Base-by-base conservation (phyloP, 257 asterid species). In the Lantana camara region DNA sequence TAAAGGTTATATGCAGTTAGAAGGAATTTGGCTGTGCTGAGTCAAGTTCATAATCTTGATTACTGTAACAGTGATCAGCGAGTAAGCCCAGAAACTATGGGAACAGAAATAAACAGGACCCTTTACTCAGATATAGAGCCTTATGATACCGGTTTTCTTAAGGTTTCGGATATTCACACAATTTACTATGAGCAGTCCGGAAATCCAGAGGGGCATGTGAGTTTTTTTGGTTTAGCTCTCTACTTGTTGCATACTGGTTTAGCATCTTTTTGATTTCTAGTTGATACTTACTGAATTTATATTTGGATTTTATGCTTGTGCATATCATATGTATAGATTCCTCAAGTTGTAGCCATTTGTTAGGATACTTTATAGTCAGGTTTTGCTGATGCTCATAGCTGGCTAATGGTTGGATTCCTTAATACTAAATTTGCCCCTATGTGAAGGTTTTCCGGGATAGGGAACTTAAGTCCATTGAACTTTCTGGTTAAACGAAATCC, bases 181-280 rank as follows among this genome's bases (percentile, higher is more conserved):
- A 59, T 94, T 51, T 90, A 88, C 15, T 94, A 88, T 70, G 99
- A 94, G 73, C 89, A 90, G 73, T 94, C 99, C 0, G 99, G 99
- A 62, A 88, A 90, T 81, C 99, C 99, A 52, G 83, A 77, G 30
- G 97, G 99, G 57, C 83, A 83, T 68, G 99, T 94, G 86, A 84
- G 99, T 80, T 66, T 52, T 41, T 50, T n/a, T n/a, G n/a, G 5
- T 56, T 35, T 48, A 37, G 42, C 60, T 20, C 50, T 35, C 23
- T 37, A 20, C 47, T 42, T 34, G 58, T 42, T 64, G 4, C 42
- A 15, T 20, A 35, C 29, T 32, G 16, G 53, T 27, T 60, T 66
- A 3, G 62, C 34, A 23, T 62, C 49, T 20, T 42, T 14, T n/a
- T n/a, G n/a, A n/a, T 5, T 27, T 27, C 32, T 27, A 27, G 5